phyloP scores from a whole-genome alignment of 108 stramenopile genomes.

The Conticribra guillardii region DNA sequence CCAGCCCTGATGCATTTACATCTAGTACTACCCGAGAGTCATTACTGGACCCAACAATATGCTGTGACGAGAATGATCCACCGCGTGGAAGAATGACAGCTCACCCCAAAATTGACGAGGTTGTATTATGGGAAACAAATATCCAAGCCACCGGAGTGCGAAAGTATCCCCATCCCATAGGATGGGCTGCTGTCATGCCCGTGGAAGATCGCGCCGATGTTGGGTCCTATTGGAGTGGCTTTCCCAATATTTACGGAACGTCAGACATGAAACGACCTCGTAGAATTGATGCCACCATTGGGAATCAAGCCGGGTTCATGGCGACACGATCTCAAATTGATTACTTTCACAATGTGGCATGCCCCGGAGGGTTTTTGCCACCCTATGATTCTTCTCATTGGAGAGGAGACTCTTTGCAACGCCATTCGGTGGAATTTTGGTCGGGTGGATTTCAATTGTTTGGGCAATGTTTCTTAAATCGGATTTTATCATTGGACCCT shows the following conservation, averaged over 20 bases:
- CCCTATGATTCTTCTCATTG: slow-evolving; percentile 58
- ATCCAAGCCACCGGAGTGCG: slow-evolving; percentile 58
- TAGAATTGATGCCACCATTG: slow-evolving; percentile 40
- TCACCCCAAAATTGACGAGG: slow-evolving; percentile 49
- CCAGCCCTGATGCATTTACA: slow-evolving; percentile 17
- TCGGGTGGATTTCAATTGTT: slow-evolving; percentile 75
- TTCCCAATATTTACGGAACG: slow-evolving; percentile 20
- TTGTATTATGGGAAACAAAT: slow-evolving; percentile 76
- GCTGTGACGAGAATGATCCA: slow-evolving; percentile 58
- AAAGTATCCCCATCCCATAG: slow-evolving; percentile 32
- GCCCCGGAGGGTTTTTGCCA: slow-evolving; percentile 65
- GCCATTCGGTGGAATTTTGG: slow-evolving; percentile 78
- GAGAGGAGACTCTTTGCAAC: slow-evolving; percentile 57
- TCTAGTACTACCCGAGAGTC: slow-evolving; percentile 2
- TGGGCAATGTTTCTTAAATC: slow-evolving; percentile 72
- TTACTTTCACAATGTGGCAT: slow-evolving; percentile 61
- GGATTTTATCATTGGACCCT: slow-evolving; percentile 69
- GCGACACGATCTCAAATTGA: slow-evolving; percentile 52
- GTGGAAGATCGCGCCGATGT: slow-evolving; percentile 32
- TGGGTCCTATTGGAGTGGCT: slow-evolving; percentile 70
- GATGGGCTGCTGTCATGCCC: slow-evolving; percentile 47
- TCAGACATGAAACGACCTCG: slow-evolving; percentile 39
- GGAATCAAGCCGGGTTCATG: slow-evolving; percentile 80
- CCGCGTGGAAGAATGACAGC: slow-evolving; percentile 37
- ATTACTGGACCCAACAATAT: slow-evolving; percentile 54